These are phyloP conservation scores for Pichia sp. DNA, from an alignment of 1,139 yeast species.

Conservation along the genomic window DNA sequence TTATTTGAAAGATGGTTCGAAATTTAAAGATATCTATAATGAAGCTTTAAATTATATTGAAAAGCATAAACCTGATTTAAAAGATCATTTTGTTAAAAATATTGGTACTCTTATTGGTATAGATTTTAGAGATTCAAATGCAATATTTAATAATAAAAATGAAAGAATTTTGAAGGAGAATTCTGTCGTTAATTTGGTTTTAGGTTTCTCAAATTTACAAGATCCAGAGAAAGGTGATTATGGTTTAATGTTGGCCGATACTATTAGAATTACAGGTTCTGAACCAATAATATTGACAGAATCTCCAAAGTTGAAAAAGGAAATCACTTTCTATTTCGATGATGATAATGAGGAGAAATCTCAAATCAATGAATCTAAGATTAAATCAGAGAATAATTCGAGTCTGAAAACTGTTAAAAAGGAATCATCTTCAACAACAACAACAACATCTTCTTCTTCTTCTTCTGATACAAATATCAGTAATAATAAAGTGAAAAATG, in stretches of 20 bases:
- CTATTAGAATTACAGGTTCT: slow-evolving; percentile 59
- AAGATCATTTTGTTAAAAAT: slow-evolving; percentile 61
- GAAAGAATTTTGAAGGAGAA: slow-evolving; percentile 64
- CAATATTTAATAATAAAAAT: slow-evolving; percentile 67
- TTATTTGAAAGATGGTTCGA: slow-evolving; percentile 58
- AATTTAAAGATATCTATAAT: slow-evolving; percentile 59
- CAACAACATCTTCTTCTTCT: too few species aligned
- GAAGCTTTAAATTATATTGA: slow-evolving; percentile 55
- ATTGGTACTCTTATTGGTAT: slow-evolving; percentile 89
- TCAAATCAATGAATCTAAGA: slow-evolving; percentile 27
- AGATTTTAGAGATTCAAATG: slow-evolving; percentile 78
- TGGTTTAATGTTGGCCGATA: slow-evolving; percentile 75
- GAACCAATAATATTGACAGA: slow-evolving; percentile 65
- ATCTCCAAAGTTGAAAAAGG: slow-evolving; percentile 64
- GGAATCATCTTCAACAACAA: slow-evolving; percentile 3
- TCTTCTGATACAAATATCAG: too few species aligned
- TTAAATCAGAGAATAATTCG: slow-evolving; percentile 2
- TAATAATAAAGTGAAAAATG: not conserved
- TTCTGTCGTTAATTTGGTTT: slow-evolving; percentile 65
- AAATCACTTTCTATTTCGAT: slow-evolving; percentile 78
- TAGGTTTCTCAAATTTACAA: slow-evolving; percentile 65
- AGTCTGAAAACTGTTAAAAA: slow-evolving; percentile 2
- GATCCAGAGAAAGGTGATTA: slow-evolving; percentile 51
- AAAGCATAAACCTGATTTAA: slow-evolving; percentile 56
- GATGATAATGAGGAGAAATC: too few species aligned